Base-by-base conservation (phyloP, 495 filamentous ascomycete species). In the Tuber microsphaerosporum region DNA sequence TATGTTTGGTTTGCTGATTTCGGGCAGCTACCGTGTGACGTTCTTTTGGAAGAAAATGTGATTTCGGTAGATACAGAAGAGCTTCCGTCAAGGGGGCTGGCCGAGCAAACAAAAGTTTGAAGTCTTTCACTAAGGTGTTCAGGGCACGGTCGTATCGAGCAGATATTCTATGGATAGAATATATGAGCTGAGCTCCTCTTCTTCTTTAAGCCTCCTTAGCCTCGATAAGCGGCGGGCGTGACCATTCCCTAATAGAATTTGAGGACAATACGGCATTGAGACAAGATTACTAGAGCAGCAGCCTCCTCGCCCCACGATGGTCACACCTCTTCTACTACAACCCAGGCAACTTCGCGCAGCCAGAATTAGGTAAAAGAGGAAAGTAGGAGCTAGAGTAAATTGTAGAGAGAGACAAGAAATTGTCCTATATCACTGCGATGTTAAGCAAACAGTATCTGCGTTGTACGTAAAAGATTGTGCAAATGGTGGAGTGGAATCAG, bases 1-100 rank as follows among this genome's bases (percentile, higher is more conserved):
- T 65, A n/a, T n/a, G 73, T 74, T 39, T 74, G 42, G 65, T 39
- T 34, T 9, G 42, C 26, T 41, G 19, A 44, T 42, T 71, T 70
- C 19, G 41, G 43, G 43, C n/a, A 43, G 51, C 43, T 16, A 65
- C 68, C 9, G 22, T 34, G 31, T 70, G 56, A 31, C 48, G 4
- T 70, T 68, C 44, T 43, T 34, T 31, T 8, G 51, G 22, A 17
- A 26, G 19, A 39, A 68, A 34, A 65, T 65, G 56, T 31, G 56
- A 31, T 65, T 65, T 65, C 56, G n/a, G n/a, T 65, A 34, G 56
- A 12, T 17, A 26, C 5, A 31, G 56, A 34, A 65, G 56, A 31
- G 51, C 26, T 65, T 5, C 12, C 9, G 26, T 16, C 56, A 6
- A 31, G 56, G 4, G 14, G 56, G 12, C 56, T 31, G 26, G n/a